Evolutionary conservation across 257 asterid species (phyloP).

Genomic region (Asclepias syriaca): DNA sequence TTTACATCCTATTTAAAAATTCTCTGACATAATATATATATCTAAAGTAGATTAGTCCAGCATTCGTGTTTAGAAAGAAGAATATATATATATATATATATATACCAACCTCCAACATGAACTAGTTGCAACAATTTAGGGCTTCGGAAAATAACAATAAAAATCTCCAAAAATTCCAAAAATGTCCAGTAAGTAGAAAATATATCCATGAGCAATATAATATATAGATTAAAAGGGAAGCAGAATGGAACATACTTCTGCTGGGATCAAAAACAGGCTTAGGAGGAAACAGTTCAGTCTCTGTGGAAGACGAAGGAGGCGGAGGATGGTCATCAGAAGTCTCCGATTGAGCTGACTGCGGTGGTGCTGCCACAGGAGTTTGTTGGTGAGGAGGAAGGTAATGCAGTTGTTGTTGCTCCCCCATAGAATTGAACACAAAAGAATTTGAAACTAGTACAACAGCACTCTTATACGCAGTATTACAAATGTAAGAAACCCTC

Average conservation of each 20-base stretch:
- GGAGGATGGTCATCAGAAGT: conserved; percentile 29
- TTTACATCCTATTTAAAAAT: neutral
- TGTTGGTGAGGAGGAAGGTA: conserved; percentile 59
- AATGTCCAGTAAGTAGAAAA: neutral
- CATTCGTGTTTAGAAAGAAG: no score
- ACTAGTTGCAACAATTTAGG: neutral
- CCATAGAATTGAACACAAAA: conserved; percentile 28
- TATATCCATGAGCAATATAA: neutral
- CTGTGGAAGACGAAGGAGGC: conserved; percentile 16
- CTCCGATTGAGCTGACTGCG: conserved; percentile 33
- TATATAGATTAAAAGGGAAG: neutral
- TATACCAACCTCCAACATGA: no score
- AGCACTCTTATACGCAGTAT: neutral
- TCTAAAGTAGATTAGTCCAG: neutral
- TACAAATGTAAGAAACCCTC: no score
- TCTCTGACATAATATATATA: neutral
- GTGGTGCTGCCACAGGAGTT: conserved; percentile 35
- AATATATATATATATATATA: neutral
- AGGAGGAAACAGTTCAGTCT: conserved; percentile 26
- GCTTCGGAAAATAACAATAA: neutral
- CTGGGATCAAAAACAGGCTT: conserved; percentile 58
- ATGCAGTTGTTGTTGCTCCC: conserved; percentile 41
- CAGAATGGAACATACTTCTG: conserved; percentile 40
- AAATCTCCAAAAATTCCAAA: neutral
- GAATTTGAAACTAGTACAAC: neutral